Evolutionary conservation across 116 monocot genomes (phyloP).

Genomic region (Cymodocea nodosa): DNA sequence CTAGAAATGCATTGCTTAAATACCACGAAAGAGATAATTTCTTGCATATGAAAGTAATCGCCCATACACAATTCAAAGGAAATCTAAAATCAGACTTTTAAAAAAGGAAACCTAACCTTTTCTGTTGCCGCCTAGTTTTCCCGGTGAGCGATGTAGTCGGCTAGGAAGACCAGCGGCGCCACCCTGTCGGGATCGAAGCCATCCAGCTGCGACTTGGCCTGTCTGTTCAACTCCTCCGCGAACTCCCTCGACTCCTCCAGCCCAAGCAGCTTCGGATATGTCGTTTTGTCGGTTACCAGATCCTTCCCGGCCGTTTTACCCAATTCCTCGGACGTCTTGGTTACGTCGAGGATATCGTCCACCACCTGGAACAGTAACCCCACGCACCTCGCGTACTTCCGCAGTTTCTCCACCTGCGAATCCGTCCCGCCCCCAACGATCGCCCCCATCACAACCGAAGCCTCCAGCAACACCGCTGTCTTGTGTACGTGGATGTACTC

Average conservation of each 20-base stretch:
- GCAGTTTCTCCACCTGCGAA: constrained; percentile 31
- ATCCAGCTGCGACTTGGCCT: constrained; percentile 27
- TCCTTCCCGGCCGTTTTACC: constrained; percentile 68
- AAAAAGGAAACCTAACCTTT: neutral
- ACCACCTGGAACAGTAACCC: constrained; percentile 51
- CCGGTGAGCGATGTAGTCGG: constrained; percentile 37
- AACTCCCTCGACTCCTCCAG: constrained; percentile 20
- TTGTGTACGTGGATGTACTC: constrained; percentile 53
- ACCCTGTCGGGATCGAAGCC: constrained; percentile 33
- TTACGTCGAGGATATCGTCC: constrained; percentile 50
- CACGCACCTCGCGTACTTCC: constrained; percentile 30
- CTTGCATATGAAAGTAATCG: neutral
- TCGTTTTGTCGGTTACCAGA: constrained; percentile 37
- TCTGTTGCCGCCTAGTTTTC: constrained; percentile 10
- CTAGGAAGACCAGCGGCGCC: constrained; percentile 25
- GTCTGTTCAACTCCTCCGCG: constrained; percentile 26
- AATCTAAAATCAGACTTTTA: neutral
- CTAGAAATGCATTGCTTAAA: no score
- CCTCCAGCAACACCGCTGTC: constrained; percentile 40
- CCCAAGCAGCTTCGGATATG: constrained; percentile 42
- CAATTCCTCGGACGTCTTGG: constrained; percentile 45
- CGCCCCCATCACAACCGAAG: constrained; percentile 39
- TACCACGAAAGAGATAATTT: neutral
- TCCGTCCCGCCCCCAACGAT: constrained; percentile 40
- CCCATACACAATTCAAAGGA: neutral